These are phyloP conservation scores for Lactarius indigo DNA, from an alignment of 768 basidiomycete genomes.

Conservation along the genomic window DNA sequence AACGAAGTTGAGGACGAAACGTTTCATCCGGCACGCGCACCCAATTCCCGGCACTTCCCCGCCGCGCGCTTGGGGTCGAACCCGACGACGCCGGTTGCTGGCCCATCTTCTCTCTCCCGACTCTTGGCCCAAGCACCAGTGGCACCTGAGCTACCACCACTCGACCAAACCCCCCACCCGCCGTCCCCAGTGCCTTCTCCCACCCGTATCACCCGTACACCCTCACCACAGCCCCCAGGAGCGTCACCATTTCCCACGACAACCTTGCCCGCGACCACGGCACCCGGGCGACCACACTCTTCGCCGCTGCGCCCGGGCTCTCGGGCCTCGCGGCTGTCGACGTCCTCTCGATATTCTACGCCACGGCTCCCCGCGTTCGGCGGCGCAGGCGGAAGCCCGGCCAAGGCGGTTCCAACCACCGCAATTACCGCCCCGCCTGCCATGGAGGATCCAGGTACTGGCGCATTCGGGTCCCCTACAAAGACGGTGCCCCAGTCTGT, in stretches of 20 bases:
- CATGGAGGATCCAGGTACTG: slow-evolving; percentile 13
- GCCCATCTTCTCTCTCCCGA: slow-evolving; percentile 76
- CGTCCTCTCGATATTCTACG: slow-evolving; percentile 64
- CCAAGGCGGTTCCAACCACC: slow-evolving; percentile 52
- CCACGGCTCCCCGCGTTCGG: slow-evolving; percentile 60
- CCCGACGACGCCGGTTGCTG: slow-evolving; percentile 67
- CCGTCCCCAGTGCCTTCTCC: slow-evolving; percentile 11
- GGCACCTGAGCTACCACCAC: slow-evolving; percentile 34
- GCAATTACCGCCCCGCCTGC: slow-evolving; percentile 42
- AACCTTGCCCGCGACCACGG: background rate
- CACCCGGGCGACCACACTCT: slow-evolving; percentile 14
- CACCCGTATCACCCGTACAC: slow-evolving; percentile 30
- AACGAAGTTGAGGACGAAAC: slow-evolving; percentile 74
- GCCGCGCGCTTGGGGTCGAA: slow-evolving; percentile 53
- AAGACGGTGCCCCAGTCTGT: slow-evolving; percentile 49
- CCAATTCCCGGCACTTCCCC: slow-evolving; percentile 67
- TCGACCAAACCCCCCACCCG: slow-evolving; percentile 27
- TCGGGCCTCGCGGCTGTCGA: slow-evolving; percentile 64
- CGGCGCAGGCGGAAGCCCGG: slow-evolving; percentile 57
- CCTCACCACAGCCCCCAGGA: slow-evolving; percentile 30
- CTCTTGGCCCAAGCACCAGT: slow-evolving; percentile 68
- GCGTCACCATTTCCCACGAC: slow-evolving; percentile 3
- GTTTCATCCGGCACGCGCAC: slow-evolving; percentile 59
- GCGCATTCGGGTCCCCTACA: background rate
- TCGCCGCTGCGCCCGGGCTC: slow-evolving; percentile 66